Percentiles rank a stretch among this genome's conserved stretches.
Conservation (phyloP, 108 stramenopile genomes). For the Stephanodiscus minutulus region DNA sequence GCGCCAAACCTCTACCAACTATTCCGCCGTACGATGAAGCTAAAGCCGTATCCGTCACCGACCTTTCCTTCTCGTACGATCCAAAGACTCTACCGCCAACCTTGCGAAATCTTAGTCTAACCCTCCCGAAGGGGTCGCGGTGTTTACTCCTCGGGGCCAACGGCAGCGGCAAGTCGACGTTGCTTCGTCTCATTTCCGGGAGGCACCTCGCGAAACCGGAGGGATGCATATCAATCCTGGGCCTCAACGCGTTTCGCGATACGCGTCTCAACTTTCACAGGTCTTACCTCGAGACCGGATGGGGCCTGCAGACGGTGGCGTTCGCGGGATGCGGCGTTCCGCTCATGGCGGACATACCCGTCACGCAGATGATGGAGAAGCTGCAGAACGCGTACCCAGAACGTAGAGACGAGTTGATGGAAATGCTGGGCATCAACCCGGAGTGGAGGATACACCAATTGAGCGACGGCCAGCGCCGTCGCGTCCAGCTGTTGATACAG, state of each 20-base stretch:
- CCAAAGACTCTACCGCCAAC: conserved; percentile 48
- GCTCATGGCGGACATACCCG: conserved; percentile 93
- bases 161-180: conserved; percentile 92
- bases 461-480: conserved; percentile 88
- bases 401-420: conserved; percentile 92
- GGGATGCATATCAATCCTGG: conserved; percentile 78
- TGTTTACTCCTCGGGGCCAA: conserved; percentile 91
- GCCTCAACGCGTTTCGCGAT: conserved; percentile 93
- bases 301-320: conserved; percentile 97
- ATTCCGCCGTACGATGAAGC: conserved; percentile 68
- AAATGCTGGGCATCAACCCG: conserved; percentile 94
- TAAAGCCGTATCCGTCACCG: conserved; percentile 65
- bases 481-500: conserved; percentile 96
- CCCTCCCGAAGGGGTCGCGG: conserved; percentile 70
- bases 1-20: conserved; percentile 64
- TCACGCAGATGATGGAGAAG: conserved; percentile 94
- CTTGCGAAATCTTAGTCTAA: conserved; percentile 64
- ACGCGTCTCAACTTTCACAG: conserved; percentile 92
- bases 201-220: conserved; percentile 84
- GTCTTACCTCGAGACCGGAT: conserved; percentile 93
- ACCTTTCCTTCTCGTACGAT: conserved; percentile 78
- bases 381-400: conserved; percentile 94
- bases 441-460: conserved; percentile 98
- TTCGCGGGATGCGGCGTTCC: conserved; percentile 93
- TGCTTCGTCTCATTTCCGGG: conserved; percentile 91